These are phyloP conservation scores for Funneliformis geosporum DNA, from an alignment of 192 early-diverging fungal genomes.

Conservation along the genomic window DNA sequence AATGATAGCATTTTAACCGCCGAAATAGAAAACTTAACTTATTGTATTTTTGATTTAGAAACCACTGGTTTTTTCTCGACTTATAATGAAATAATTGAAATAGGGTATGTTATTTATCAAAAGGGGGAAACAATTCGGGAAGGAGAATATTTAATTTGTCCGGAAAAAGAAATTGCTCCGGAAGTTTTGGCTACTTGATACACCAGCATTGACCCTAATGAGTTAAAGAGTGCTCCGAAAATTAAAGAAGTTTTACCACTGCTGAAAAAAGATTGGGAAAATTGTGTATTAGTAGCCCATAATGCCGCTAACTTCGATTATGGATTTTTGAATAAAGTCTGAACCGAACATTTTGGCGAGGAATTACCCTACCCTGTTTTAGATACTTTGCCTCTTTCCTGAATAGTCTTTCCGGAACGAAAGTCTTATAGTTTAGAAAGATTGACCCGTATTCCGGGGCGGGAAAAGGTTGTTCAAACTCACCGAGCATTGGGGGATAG, in stretches of 20 bases:
- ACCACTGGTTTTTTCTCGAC: slow-evolving; percentile 7
- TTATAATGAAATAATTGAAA: slow-evolving; percentile 20
- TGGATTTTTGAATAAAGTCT: not conserved
- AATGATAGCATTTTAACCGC: not conserved
- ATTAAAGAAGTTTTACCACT: not conserved
- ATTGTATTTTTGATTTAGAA: slow-evolving; percentile 12
- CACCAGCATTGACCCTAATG: slow-evolving; percentile 16
- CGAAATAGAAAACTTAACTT: not conserved
- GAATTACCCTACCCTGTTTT: not conserved
- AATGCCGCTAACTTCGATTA: slow-evolving; percentile 3
- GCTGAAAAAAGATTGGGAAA: not conserved
- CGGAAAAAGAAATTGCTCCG: slow-evolving; percentile 1
- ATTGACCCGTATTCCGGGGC: not conserved
- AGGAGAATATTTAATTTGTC: not conserved
- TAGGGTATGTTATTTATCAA: slow-evolving; percentile 3
- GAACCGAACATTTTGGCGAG: not conserved
- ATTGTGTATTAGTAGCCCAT: not conserved
- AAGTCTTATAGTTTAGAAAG: slow-evolving; percentile 14
- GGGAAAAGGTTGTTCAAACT: not conserved
- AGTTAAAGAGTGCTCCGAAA: not conserved
- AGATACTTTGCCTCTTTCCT: slow-evolving; percentile 1
- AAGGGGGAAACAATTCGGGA: not conserved
- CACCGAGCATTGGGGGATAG: slow-evolving; percentile 1
- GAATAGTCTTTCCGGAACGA: not conserved
- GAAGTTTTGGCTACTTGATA: not conserved